A percentile compares a stretch with the other conserved stretches of the same genome.
Evolutionary conservation across 2,329 filamentous ascomycete genomes (phyloP).

Genomic region (Grosmannia serpens): DNA sequence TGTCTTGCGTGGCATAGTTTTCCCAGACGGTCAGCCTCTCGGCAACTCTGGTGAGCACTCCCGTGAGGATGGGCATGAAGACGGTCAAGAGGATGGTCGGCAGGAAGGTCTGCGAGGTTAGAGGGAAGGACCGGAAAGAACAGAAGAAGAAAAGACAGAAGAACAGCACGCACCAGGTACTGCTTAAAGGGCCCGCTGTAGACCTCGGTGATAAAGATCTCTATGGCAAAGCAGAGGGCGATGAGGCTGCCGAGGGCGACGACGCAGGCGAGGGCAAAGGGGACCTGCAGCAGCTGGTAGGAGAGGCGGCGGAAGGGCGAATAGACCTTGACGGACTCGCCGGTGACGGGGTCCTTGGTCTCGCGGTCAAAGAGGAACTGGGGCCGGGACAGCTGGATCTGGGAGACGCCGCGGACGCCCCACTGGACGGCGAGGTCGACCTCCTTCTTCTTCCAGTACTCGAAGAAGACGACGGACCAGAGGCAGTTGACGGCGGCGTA

Average conservation of each 20-base stretch:
- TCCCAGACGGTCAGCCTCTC: constrained; percentile 69
- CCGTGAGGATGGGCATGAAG: constrained; percentile 66
- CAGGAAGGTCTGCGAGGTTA: constrained; percentile 47
- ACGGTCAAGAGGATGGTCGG: constrained; percentile 81
- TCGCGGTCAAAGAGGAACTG: constrained; percentile 74
- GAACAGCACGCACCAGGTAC: constrained; percentile 50
- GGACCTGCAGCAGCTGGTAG: constrained; percentile 70
- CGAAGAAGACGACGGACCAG: constrained; percentile 64
- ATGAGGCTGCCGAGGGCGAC: constrained; percentile 70
- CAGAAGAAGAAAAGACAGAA: neutral
- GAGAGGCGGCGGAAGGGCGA: constrained; percentile 62
- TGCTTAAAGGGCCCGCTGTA: constrained; percentile 83
- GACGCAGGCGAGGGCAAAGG: constrained; percentile 68
- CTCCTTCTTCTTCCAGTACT: constrained; percentile 72
- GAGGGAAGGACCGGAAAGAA: neutral
- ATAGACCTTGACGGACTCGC: constrained; percentile 66
- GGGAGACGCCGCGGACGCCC: constrained; percentile 57
- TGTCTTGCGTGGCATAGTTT: constrained; percentile 81
- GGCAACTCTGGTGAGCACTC: constrained; percentile 65
- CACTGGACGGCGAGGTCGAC: constrained; percentile 60
- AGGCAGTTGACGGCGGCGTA: constrained; percentile 57
- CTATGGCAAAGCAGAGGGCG: constrained; percentile 76
- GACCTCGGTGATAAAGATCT: constrained; percentile 91
- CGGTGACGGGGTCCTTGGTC: constrained; percentile 67
- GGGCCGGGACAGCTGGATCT: constrained; percentile 52